These are phyloP conservation scores for Salix koriyanagi DNA, from an alignment of 345 rosid species.

Conservation along the genomic window DNA sequence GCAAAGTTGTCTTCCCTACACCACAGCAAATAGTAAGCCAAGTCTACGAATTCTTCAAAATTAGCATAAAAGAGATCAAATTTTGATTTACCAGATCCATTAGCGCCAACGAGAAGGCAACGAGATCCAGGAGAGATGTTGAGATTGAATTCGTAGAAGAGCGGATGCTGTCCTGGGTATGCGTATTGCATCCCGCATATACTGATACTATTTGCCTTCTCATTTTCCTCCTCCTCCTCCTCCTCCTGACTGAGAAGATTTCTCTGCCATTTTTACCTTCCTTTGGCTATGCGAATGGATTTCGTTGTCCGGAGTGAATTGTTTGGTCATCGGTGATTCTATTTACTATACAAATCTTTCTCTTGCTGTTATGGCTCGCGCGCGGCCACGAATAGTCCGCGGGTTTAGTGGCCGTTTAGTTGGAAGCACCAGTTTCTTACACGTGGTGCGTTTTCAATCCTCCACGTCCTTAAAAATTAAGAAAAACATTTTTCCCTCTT, in stretches of 20 bases:
- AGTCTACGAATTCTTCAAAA: not conserved
- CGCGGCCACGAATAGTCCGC: conserved; percentile 7
- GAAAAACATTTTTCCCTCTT: not conserved
- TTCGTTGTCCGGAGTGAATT: not conserved
- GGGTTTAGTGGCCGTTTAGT: not conserved
- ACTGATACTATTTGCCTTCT: conserved; percentile 37
- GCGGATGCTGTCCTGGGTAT: conserved; percentile 56
- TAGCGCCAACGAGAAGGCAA: conserved; percentile 90
- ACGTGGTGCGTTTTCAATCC: not conserved
- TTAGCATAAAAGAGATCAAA: not conserved
- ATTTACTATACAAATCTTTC: not conserved
- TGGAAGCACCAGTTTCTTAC: not conserved
- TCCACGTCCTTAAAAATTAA: conserved; percentile 9
- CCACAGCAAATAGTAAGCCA: not conserved
- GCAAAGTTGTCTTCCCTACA: conserved; percentile 80
- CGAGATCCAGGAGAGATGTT: conserved; percentile 68
- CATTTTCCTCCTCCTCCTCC: conserved; percentile 14
- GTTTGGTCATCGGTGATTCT: not conserved
- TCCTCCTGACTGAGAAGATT: conserved; percentile 26
- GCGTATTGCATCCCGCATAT: conserved; percentile 76
- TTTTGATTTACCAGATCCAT: conserved; percentile 70
- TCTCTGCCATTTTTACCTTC: not conserved
- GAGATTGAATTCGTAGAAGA: conserved; percentile 69
- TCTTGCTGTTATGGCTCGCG: not conserved
- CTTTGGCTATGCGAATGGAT: not conserved